Conservation (phyloP, 2,329 filamentous ascomycete species). For the Grosmannia serpens region DNA sequence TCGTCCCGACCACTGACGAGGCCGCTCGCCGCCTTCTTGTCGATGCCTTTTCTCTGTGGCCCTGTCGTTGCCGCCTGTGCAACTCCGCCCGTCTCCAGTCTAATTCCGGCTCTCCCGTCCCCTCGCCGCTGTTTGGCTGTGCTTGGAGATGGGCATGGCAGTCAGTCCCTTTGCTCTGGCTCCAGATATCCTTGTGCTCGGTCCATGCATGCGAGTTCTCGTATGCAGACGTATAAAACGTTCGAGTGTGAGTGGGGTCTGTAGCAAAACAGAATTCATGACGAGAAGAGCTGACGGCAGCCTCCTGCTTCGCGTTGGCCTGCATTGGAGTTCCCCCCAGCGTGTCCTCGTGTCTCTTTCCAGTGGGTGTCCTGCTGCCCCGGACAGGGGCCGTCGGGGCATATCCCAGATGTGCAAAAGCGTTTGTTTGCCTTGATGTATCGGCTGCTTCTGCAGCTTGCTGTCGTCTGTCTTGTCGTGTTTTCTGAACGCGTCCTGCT, state of each 20-base stretch:
- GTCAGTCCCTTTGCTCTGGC: not conserved
- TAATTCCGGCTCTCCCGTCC: not conserved
- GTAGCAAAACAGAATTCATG: not conserved
- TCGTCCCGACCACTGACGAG: not conserved
- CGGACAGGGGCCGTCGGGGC: too few species aligned
- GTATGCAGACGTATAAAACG: not conserved
- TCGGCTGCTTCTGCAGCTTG: not conserved
- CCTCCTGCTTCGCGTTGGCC: not conserved
- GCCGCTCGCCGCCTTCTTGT: not conserved
- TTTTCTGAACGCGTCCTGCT: too few species aligned
- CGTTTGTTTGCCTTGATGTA: not conserved
- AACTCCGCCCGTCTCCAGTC: not conserved
- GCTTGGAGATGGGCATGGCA: not conserved
- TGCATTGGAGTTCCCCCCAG: not conserved
- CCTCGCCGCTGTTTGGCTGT: not conserved
- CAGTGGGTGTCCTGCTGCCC: not conserved
- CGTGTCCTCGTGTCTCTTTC: not conserved
- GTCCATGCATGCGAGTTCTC: not conserved
- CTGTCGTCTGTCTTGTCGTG: not conserved
- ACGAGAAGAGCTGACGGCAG: not conserved
- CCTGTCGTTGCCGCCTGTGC: not conserved
- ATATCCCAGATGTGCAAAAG: too few species aligned
- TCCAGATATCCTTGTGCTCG: not conserved
- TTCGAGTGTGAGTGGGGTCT: not conserved
- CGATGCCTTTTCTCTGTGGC: not conserved